Evolutionary conservation across 805 yeast genomes (phyloP).

Genomic region (Ogataea angusta): DNA sequence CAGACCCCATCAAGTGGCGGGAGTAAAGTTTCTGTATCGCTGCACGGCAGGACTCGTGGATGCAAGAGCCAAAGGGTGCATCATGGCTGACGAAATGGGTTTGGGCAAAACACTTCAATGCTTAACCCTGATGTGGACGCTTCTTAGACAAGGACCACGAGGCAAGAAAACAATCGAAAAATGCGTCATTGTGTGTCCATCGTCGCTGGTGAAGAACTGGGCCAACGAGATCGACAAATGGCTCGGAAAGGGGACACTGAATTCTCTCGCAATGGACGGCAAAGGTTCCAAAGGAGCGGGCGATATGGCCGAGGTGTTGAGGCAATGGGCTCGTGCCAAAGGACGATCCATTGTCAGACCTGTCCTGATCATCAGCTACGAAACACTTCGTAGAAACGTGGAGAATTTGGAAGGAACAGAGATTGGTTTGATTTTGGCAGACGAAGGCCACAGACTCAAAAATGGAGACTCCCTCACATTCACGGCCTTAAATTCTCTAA

Average conservation of each 20-base stretch:
- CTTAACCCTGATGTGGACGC: conserved; percentile 87
- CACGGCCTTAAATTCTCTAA: conserved; percentile 77
- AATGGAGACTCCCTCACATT: conserved; percentile 92
- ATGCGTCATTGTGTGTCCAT: conserved; percentile 92
- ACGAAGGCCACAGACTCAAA: conserved; percentile 79
- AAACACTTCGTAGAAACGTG: conserved; percentile 83
- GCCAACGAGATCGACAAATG: conserved; percentile 94
- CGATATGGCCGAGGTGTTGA: conserved; percentile 65
- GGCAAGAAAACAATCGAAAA: conserved; percentile 81
- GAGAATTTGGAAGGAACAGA: conserved; percentile 70
- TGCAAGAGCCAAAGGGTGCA: conserved; percentile 87
- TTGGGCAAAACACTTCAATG: conserved; percentile 90
- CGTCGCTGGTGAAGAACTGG: conserved; percentile 92
- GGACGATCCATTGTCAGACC: conserved; percentile 92
- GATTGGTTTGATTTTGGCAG: conserved; percentile 82
- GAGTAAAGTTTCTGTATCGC: conserved; percentile 84
- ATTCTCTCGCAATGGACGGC: conserved; percentile 92
- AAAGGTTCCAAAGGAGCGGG: conserved; percentile 63
- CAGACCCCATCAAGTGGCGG: conserved; percentile 96
- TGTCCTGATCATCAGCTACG: conserved; percentile 89
- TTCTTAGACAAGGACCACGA: conserved; percentile 83
- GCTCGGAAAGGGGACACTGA: conserved; percentile 88
- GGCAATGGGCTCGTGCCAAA: conserved; percentile 81
- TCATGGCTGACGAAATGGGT: conserved; percentile 99
- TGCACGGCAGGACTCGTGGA: conserved; percentile 88